Percentiles rank a stretch among this genome's conserved stretches.
Evolutionary conservation across 352 stramenopile genomes (phyloP).

Genomic region (Globisporangium viniferum): DNA sequence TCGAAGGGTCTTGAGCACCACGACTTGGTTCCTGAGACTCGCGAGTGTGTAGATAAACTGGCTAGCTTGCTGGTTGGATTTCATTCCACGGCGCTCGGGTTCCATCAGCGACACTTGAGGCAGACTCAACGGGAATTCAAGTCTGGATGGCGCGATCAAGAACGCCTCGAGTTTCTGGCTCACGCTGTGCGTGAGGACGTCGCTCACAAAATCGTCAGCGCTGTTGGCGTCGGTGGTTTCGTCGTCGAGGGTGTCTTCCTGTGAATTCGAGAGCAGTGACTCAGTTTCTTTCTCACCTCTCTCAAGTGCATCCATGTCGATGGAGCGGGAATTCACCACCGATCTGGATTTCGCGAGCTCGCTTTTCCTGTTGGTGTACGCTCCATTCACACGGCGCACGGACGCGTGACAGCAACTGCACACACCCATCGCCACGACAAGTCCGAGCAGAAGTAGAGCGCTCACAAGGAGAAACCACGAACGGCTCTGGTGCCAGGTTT

Average conservation of each 20-base stretch:
- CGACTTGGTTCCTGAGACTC: slow-evolving; percentile 3
- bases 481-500: slow-evolving; percentile 25
- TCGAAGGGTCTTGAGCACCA: slow-evolving; percentile 10
- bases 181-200: background rate
- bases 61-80: background rate
- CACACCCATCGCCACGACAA: slow-evolving; percentile 9
- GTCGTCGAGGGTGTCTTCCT: background rate
- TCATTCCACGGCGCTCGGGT: background rate
- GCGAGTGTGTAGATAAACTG: slow-evolving; percentile 9
- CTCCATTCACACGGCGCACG: background rate
- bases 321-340: background rate
- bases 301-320: background rate
- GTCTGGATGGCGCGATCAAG: background rate
- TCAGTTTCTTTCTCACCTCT: slow-evolving; percentile 10
- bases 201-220: background rate
- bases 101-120: background rate
- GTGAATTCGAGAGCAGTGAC: background rate
- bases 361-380: slow-evolving; percentile 5
- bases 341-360: background rate
- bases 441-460: slow-evolving; percentile 17
- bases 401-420: slow-evolving; percentile 1
- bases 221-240: background rate
- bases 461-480: slow-evolving; percentile 33
- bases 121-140: background rate
- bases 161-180: slow-evolving; percentile 1